Evolutionary conservation across 371 early-diverging fungal genomes (phyloP).

Genomic region (Mucor sp.): DNA sequence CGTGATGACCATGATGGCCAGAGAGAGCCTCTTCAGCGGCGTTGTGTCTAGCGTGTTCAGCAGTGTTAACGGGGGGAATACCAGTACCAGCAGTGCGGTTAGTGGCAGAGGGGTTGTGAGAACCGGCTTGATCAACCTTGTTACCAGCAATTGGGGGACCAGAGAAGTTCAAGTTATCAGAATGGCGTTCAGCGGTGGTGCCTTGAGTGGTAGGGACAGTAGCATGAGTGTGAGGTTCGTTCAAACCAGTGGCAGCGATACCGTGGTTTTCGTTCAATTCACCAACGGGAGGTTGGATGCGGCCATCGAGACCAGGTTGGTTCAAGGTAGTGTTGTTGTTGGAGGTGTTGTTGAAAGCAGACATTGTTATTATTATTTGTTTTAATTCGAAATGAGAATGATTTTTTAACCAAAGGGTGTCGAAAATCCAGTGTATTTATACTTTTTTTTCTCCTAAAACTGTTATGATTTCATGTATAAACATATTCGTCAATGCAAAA

Average conservation of each 20-base stretch:
- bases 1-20: not conserved
- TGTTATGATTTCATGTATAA: not conserved
- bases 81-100: constrained; percentile 23
- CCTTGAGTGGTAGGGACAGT: constrained; percentile 6
- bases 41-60: constrained; percentile 8
- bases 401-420: not conserved
- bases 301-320: constrained; percentile 5
- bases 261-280: constrained; percentile 31
- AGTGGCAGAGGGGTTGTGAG: constrained; percentile 7
- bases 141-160: constrained; percentile 12
- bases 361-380: not conserved
- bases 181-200: constrained; percentile 2
- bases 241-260: constrained; percentile 27
- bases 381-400: constrained; percentile 3
- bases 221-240: constrained; percentile 14
- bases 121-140: constrained; percentile 21
- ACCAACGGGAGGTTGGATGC: not conserved
- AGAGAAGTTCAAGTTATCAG: constrained; percentile 13
- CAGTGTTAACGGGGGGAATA: constrained; percentile 23
- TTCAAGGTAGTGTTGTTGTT: not conserved
- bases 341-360: not conserved
- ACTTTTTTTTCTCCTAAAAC: not conserved
- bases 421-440: not conserved
- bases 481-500: not conserved
- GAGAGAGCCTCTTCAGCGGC: constrained; percentile 8